These are phyloP conservation scores for Veloboletus limbatus DNA, from an alignment of 1,284 basidiomycete species.

Conservation along the genomic window DNA sequence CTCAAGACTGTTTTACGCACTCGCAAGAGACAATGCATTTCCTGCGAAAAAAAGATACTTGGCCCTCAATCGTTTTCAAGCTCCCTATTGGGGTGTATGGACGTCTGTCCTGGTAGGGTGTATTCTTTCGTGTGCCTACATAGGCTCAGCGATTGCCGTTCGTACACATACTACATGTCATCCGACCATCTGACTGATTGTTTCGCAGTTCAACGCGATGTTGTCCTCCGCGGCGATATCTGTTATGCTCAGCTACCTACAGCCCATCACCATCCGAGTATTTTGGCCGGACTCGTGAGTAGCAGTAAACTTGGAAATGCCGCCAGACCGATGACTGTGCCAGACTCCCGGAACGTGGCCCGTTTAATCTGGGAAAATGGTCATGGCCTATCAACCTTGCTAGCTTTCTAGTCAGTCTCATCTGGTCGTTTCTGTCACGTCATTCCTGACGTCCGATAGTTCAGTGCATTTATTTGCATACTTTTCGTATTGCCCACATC, in stretches of 20 bases:
- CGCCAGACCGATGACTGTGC: neutral
- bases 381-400: constrained; percentile 52
- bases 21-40: constrained; percentile 53
- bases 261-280: constrained; percentile 56
- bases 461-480: constrained; percentile 52
- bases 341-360: constrained; percentile 48
- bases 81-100: constrained; percentile 58
- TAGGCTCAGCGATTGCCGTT: constrained; percentile 54
- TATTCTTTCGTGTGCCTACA: constrained; percentile 56
- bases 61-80: constrained; percentile 52
- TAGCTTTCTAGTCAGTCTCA: constrained; percentile 42
- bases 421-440: neutral
- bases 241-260: constrained; percentile 58
- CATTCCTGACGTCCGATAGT: constrained; percentile 34
- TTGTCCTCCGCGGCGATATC: constrained; percentile 55
- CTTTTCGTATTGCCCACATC: constrained; percentile 62
- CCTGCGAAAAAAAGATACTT: constrained; percentile 47
- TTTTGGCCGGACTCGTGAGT: constrained; percentile 54
- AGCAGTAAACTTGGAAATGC: neutral
- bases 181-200: neutral
- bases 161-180: constrained; percentile 17
- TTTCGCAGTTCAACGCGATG: constrained; percentile 51
- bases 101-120: constrained; percentile 52
- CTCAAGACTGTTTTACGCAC: constrained; percentile 55
- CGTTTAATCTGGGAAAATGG: constrained; percentile 53